phyloP scores from a whole-genome alignment of 352 stramenopile genomes.

The Phytophthora megakarya region DNA sequence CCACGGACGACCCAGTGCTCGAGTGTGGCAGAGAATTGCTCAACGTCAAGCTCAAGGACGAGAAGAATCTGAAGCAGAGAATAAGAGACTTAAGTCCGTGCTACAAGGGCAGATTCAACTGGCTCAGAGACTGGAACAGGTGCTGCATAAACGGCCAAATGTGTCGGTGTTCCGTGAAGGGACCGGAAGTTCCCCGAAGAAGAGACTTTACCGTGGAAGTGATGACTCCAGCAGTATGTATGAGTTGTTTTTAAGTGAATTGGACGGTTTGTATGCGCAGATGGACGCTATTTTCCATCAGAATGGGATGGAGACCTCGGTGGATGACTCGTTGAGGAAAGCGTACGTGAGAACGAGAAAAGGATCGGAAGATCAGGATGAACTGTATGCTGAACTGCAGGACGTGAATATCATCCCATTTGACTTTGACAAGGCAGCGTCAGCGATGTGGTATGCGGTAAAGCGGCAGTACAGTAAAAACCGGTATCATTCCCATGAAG shows the following conservation, averaged over 20 bases:
- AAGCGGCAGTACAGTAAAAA: conserved; percentile 44
- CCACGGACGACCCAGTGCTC: conserved; percentile 19
- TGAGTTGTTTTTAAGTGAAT: conserved; percentile 40
- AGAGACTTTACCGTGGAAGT: conserved; percentile 25
- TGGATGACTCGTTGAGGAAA: conserved; percentile 51
- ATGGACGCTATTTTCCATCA: conserved; percentile 50
- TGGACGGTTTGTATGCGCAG: conserved; percentile 44
- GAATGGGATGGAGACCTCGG: conserved; percentile 47
- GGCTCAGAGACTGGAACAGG: conserved; percentile 51
- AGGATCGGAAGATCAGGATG: conserved; percentile 21
- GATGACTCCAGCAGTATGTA: conserved; percentile 38
- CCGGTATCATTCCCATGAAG: conserved; percentile 37
- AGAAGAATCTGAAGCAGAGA: conserved; percentile 46
- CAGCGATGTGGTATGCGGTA: conserved; percentile 45
- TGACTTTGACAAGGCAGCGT: conserved; percentile 33
- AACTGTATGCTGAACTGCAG: conserved; percentile 45
- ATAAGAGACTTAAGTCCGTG: conserved; percentile 41
- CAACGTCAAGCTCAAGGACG: conserved; percentile 46
- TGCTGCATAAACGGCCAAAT: conserved; percentile 56
- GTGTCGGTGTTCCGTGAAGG: conserved; percentile 37
- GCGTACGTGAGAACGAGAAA: conserved; percentile 41
- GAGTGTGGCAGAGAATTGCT: conserved; percentile 57
- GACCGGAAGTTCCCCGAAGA: conserved; percentile 8
- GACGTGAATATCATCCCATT: conserved; percentile 55
- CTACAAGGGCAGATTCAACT: conserved; percentile 58